These are phyloP conservation scores for Aspergillus olivimuriae DNA, from an alignment of 495 filamentous ascomycete genomes.

Conservation along the genomic window DNA sequence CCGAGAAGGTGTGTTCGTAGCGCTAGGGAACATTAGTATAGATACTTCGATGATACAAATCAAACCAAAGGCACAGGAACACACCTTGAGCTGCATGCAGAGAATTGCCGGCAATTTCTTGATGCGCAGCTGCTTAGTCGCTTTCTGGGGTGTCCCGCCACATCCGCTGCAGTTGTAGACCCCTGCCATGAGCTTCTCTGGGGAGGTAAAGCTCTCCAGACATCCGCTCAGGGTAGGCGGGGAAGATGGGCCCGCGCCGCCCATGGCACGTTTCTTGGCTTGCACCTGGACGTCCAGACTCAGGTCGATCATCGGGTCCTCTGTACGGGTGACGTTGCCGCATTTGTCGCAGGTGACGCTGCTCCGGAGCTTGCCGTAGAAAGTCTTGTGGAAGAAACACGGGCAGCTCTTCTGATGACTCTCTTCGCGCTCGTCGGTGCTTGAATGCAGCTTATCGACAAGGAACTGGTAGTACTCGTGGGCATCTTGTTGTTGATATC, in stretches of 20 bases:
- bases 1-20: conserved; percentile 66
- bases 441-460: conserved; percentile 70
- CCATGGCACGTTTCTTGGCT: conserved; percentile 46
- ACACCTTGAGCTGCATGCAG: conserved; percentile 87
- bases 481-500: conserved; percentile 90
- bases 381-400: conserved; percentile 84
- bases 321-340: conserved; percentile 65
- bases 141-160: conserved; percentile 57
- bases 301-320: conserved; percentile 82
- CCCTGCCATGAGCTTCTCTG: conserved; percentile 64
- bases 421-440: conserved; percentile 31
- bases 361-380: conserved; percentile 81
- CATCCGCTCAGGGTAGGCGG: conserved; percentile 64
- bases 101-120: conserved; percentile 75
- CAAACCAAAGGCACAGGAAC: no score
- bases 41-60: conserved; percentile 2
- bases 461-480: conserved; percentile 95
- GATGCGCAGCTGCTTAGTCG: conserved; percentile 73
- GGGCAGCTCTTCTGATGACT: conserved; percentile 59
- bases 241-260: conserved; percentile 26
- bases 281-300: conserved; percentile 67
- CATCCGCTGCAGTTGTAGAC: conserved; percentile 79
- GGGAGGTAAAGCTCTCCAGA: conserved; percentile 70
- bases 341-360: conserved; percentile 84
- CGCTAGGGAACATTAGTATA: conserved; percentile 42